These are phyloP conservation scores for Colletotrichum godetiae DNA, from an alignment of 2,329 filamentous ascomycete genomes.

Conservation along the genomic window DNA sequence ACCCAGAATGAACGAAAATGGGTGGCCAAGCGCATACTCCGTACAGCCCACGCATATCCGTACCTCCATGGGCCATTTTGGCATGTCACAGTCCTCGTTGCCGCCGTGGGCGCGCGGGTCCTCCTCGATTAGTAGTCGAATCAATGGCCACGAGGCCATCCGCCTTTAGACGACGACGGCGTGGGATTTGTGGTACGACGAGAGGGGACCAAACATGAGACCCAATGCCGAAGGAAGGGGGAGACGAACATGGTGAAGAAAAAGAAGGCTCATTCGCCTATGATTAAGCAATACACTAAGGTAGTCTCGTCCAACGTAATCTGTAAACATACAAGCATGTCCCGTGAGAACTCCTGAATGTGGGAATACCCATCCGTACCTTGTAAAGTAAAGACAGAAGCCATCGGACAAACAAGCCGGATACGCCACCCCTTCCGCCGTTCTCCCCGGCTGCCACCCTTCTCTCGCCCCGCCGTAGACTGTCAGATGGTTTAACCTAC, in stretches of 20 bases:
- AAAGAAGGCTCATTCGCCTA: background rate
- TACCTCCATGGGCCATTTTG: too few relatives aligned
- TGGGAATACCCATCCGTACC: background rate
- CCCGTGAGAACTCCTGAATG: background rate
- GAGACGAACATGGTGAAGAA: background rate
- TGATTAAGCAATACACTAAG: slow-evolving; percentile 23
- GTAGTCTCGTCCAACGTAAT: background rate
- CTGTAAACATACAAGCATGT: background rate
- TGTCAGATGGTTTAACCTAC: background rate
- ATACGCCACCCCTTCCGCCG: background rate
- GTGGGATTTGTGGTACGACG: background rate
- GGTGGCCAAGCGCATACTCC: background rate
- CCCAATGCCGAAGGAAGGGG: background rate
- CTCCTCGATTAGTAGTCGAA: background rate
- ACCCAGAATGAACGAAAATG: background rate
- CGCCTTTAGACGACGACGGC: background rate
- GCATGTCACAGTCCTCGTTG: background rate
- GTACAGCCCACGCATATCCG: too few relatives aligned
- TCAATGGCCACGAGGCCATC: background rate
- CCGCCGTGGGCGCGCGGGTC: background rate
- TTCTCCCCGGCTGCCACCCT: background rate
- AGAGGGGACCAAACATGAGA: background rate
- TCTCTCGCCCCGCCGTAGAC: background rate
- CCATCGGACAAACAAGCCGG: background rate
- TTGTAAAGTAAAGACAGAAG: background rate